A percentile compares a stretch with the other conserved stretches of the same genome.
Conservation (phyloP, 2,329 filamentous ascomycete species). For the Diplocarpon mali region DNA sequence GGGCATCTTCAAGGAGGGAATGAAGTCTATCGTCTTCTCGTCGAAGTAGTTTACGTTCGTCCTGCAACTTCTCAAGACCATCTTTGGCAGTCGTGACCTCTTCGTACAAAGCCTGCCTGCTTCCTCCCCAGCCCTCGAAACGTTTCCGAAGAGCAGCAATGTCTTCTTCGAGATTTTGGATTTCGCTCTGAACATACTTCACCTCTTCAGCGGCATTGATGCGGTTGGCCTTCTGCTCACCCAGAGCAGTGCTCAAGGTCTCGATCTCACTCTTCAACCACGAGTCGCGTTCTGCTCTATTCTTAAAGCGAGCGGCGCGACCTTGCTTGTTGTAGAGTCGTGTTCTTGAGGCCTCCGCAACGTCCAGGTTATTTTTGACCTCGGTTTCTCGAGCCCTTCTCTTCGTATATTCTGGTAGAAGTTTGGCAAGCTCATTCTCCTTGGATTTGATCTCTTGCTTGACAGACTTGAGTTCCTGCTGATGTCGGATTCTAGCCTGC, state of each 20-base stretch:
- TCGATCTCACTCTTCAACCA: conserved; percentile 73
- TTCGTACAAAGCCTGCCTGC: conserved; percentile 60
- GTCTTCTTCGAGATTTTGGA: conserved; percentile 61
- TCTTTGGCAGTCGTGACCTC: conserved; percentile 70
- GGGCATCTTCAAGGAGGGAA: conserved; percentile 63
- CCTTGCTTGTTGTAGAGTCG: conserved; percentile 88
- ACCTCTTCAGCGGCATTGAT: conserved; percentile 81
- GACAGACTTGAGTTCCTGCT: conserved; percentile 60
- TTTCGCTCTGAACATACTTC: conserved; percentile 55
- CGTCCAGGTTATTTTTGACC: conserved; percentile 60
- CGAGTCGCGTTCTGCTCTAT: conserved; percentile 76
- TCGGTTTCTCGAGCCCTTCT: conserved; percentile 63
- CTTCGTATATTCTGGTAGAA: conserved; percentile 68
- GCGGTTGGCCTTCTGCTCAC: conserved; percentile 71
- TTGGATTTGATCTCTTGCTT: conserved; percentile 63
- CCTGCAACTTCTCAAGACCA: conserved; percentile 64
- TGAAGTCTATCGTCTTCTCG: conserved; percentile 82
- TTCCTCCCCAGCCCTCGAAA: conserved; percentile 69
- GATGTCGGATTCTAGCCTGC: conserved; percentile 58
- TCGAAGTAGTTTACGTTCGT: conserved; percentile 78
- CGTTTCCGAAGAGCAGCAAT: conserved; percentile 58
- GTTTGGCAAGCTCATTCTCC: conserved; percentile 60
- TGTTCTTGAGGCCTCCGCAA: conserved; percentile 62
- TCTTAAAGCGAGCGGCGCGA: conserved; percentile 75
- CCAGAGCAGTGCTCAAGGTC: conserved; percentile 65